These are phyloP conservation scores for Colletotrichum sp. DNA, from an alignment of 2,329 filamentous ascomycete species.

Conservation along the genomic window DNA sequence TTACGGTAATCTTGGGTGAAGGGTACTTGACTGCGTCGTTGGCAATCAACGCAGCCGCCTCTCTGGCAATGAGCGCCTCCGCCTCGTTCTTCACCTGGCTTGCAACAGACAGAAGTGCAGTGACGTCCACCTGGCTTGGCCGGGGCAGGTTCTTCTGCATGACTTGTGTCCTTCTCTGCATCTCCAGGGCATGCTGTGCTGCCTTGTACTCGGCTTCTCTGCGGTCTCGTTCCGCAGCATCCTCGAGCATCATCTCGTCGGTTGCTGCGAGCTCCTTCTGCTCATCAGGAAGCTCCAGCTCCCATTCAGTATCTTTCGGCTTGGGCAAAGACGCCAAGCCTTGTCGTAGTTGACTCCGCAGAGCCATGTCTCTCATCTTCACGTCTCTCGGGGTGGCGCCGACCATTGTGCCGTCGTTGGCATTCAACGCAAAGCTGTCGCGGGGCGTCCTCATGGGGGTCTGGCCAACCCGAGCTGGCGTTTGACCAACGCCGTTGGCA, in stretches of 20 bases:
- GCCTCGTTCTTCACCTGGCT: conserved; percentile 65
- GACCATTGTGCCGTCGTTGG: conserved; percentile 69
- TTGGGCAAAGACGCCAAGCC: conserved; percentile 85
- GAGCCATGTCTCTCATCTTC: conserved; percentile 70
- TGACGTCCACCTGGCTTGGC: conserved; percentile 74
- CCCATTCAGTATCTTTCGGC: conserved; percentile 93
- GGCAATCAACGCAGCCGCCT: conserved; percentile 80
- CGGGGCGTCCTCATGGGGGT: conserved; percentile 89
- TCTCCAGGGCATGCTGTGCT: conserved; percentile 77
- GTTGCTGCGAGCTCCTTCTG: conserved; percentile 61
- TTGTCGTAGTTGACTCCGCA: conserved; percentile 71
- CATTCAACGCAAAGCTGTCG: conserved; percentile 85
- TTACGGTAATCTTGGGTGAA: conserved; percentile 69
- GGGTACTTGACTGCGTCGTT: conserved; percentile 81
- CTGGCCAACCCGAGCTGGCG: conserved; percentile 72
- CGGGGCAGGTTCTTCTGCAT: conserved; percentile 84
- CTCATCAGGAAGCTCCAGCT: conserved; percentile 89
- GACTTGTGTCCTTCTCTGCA: conserved; percentile 86
- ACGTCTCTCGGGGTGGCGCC: conserved; percentile 80
- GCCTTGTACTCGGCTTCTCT: conserved; percentile 76
- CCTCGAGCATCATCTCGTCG: conserved; percentile 58
- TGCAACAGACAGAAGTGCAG: conserved; percentile 65
- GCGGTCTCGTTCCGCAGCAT: conserved; percentile 76
- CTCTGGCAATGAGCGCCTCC: conserved; percentile 73
- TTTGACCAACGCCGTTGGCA: conserved; percentile 68